Evolutionary conservation across 1,284 basidiomycete genomes (phyloP), one percentile per base, ranked within the genome.

Genomic region (Butyriboletus regius): DNA sequence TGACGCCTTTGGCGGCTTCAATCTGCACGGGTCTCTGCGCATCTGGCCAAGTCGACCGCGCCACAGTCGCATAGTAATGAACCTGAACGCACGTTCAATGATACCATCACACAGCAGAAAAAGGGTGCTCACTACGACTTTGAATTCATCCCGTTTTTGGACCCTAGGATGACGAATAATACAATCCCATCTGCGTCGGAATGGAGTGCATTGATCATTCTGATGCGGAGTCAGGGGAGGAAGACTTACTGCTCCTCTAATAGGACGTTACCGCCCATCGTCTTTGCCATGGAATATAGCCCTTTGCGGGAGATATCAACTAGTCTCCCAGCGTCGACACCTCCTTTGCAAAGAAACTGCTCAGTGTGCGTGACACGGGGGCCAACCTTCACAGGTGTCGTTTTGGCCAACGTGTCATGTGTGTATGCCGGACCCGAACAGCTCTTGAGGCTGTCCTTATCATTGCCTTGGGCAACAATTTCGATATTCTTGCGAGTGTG

Each of bases 381-480:
- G 12, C 68, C 68, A 24, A 68, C 55, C 40, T 46, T 62, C 38
- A 57, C 49, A 12, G 57, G 66, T 26, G 51, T 49, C 17, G 53
- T 57, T 46, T 60, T 59, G 36, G 46, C 39, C 33, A 70, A 38
- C 3, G 43, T 42, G 20, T 54, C 44, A 29, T 68, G 67, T 4
- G 66, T 70, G n/a, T 54, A 44, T 12, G 66, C 68, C 17, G 69
- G 69, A 26, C 66, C 66, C 38, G 69, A 70, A 49, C 61, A 69
- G 51, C 68, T 68, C 49, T 61, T 67, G 45, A 70, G 36, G 45
- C 59, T 54, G 34, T 64, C 48, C 28, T 42, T 54, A 39, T 68
- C 63, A 32, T 49, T 58, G 35, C 37, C 44, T 37, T 66, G 60
- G n/a, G 54, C 49, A 49, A 53, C 50, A 38, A 60, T 49, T 36